These are phyloP conservation scores for Raffaelea ambrosiae DNA, from an alignment of 2,329 filamentous ascomycete species.

Conservation along the genomic window DNA sequence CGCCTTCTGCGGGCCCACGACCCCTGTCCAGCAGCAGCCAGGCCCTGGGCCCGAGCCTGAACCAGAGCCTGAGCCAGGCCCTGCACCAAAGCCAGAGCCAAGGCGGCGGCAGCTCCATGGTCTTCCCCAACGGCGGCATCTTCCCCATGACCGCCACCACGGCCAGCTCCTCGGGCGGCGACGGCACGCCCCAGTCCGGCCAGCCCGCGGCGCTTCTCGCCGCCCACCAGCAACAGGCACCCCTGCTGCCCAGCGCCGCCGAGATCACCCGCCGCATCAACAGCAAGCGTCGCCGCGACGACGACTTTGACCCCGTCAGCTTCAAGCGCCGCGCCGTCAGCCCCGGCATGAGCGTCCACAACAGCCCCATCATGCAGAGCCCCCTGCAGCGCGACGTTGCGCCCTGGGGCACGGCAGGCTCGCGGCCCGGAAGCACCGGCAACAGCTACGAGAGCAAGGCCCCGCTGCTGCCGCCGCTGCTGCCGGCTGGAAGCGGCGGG, in stretches of 20 bases:
- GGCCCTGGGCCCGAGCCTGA: slow-evolving; percentile 18
- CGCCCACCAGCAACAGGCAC: slow-evolving; percentile 14
- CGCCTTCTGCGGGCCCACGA: slow-evolving; percentile 29
- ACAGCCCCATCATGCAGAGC: slow-evolving; percentile 80
- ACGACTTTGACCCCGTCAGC: slow-evolving; percentile 80
- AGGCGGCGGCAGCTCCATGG: slow-evolving; percentile 16
- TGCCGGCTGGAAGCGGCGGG: neutral
- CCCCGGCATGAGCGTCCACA: slow-evolving; percentile 83
- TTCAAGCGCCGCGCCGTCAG: slow-evolving; percentile 91
- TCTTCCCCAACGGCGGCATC: slow-evolving; percentile 15
- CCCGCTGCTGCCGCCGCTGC: slow-evolving; percentile 3
- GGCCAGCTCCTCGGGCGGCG: slow-evolving; percentile 23
- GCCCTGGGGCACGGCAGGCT: slow-evolving; percentile 60
- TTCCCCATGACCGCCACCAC: slow-evolving; percentile 19
- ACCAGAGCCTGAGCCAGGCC: neutral
- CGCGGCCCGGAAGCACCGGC: slow-evolving; percentile 39
- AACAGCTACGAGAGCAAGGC: slow-evolving; percentile 19
- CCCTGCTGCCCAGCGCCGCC: slow-evolving; percentile 53
- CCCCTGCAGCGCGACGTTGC: slow-evolving; percentile 64
- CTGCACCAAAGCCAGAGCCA: neutral
- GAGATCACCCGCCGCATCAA: slow-evolving; percentile 73
- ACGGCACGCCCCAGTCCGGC: slow-evolving; percentile 28
- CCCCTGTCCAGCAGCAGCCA: too few species aligned
- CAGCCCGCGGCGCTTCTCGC: neutral
- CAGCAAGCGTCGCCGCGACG: slow-evolving; percentile 67